Base-by-base conservation (phyloP, 2,329 filamentous ascomycete species). In the Fusarium secorum region DNA sequence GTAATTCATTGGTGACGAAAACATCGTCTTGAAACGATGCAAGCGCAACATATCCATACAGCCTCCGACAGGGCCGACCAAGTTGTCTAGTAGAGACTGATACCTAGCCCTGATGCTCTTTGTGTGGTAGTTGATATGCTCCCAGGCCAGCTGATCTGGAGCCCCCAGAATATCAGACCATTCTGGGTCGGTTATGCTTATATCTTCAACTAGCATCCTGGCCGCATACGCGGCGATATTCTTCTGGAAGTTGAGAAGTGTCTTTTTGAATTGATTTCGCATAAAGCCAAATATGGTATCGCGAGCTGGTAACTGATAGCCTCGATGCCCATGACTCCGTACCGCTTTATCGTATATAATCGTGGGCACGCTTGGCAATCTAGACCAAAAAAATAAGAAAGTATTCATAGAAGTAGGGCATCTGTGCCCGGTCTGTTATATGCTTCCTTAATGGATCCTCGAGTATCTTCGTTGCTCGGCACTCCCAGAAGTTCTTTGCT, bases 401-500 rank as follows among this genome's bases (percentile, higher is more conserved):
- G 28, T 71, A 71, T 11, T 71, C 67, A 11, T 68, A 71, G 35
- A 68, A 71, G 28, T 32, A 71, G 2, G 64, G 67, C 42, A 64
- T 55, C 15, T 22, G 41, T 4, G 36, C 9, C 42, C 46, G 14
- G 38, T 14, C 6, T 7, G 7, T 5, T 24, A 41, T 18, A 15
- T 49, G 26, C 26, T 62, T 63, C 9, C 67, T 53, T 7, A 55
- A 20, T 6, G 48, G 7, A 9, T 61, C 58, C 39, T 39, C 33
- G 1, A 72, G 30, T 18, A 13, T 30, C 22, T 63, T 58, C 4
- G 53, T 9, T 2, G 68, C 17, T 5, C 64, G 53, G 5, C 57
- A 72, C 39, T 69, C 65, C 65, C 64, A 72, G 22, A 72, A 72
- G 28, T 64, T 65, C 56, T 68, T 66, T n/a, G 51, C 32, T 18